Evolutionary conservation across 1,284 basidiomycete genomes (phyloP), one percentile per base, ranked within the genome.

Genomic region (Phellopilus nigrolimitatus): DNA sequence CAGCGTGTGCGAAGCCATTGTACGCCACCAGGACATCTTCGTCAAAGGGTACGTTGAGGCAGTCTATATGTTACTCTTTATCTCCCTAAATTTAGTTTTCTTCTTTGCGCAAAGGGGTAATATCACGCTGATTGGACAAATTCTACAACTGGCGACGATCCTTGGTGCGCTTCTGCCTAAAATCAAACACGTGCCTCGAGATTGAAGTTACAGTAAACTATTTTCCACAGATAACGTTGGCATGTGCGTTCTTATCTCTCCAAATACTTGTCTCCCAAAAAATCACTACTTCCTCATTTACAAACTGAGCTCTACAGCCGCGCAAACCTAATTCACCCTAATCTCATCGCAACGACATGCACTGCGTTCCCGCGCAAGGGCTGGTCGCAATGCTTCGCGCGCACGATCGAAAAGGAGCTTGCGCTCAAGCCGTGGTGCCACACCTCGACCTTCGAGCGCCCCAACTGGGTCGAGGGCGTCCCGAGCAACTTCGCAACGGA

Each of bases 1-100:
- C 56, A 71, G 71, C 47, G 71, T 81, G 6, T 76, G 74, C 57
- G 79, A 81, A 55, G 75, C 77, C 28, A 79, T 80, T 55, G 71
- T 81, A 49, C 65, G 78, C 43, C 79, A 80, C 63, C 79, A 81
- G 60, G 79, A 80, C 59, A 74, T 80, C 45, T 75, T 78, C 54
- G 76, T 77, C 7, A 75, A 73, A 56, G 77, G 76, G 72, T 65
- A 34, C 12, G 49, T 51, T 28, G 34, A 24, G 59, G 25, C 38
- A 19, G 3, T 34, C n/a, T 28, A 17, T 33, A 13, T 37, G 24
- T 24, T 45, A 22, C 22, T 45, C 27, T n/a, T 22, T 9, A 3
- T 13, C 47, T 48, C 13, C 24, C 17, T 15, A 5, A 7, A 17
- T 24, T 27, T 7, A 6, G 8, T 19, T 43, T n/a, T 15, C 41